Evolutionary conservation across 2,329 filamentous ascomycete species (phyloP).

Genomic region (Beauveria scarabaeidicola): DNA sequence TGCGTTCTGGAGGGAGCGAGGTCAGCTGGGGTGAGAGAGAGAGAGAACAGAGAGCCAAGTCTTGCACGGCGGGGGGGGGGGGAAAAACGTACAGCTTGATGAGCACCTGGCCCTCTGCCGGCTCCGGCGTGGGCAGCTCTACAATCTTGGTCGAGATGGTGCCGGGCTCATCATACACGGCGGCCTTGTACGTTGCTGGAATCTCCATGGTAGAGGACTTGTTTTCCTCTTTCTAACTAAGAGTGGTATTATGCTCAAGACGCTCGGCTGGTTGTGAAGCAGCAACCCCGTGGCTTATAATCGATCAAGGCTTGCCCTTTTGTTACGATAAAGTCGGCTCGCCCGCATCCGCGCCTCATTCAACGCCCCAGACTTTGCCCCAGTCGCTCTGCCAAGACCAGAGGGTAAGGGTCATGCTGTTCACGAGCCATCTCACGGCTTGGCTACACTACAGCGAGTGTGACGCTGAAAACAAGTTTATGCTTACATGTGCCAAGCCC

Average conservation of each 20-base stretch:
- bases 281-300: no score
- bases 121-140: conserved; percentile 18
- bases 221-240: background rate
- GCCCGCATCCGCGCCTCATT: background rate
- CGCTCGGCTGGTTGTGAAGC: no score
- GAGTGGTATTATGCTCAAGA: background rate
- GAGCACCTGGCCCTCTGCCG: conserved; percentile 18
- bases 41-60: no score
- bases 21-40: background rate
- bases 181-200: conserved; percentile 13
- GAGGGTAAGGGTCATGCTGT: no score
- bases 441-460: no score
- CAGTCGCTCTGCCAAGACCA: no score
- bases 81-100: conserved; percentile 16
- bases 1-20: conserved; percentile 12
- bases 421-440: no score
- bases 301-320: no score
- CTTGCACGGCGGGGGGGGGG: no score
- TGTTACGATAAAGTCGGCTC: background rate
- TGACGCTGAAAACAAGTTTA: no score
- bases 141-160: conserved; percentile 19
- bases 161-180: conserved; percentile 19
- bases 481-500: no score
- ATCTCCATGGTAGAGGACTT: background rate
- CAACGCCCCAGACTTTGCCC: background rate